phyloP scores from a whole-genome alignment of 345 rosid genomes.

The Hibiscus syriacus region DNA sequence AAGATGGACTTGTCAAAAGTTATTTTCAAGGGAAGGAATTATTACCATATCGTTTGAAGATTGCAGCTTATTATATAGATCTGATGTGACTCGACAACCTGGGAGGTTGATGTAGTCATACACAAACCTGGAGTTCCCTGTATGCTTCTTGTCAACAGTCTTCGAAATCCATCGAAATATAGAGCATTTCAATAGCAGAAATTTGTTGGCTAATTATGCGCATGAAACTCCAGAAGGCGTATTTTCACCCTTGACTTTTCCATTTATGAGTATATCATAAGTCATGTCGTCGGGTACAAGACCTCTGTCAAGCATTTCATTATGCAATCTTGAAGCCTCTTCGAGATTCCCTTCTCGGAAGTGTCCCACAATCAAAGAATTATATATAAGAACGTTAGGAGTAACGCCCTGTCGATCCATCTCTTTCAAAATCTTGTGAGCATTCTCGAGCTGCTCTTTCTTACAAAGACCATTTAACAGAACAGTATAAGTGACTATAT shows the following conservation, averaged over 20 bases:
- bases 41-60: not conserved
- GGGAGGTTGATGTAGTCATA: not conserved
- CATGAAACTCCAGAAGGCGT: conserved; percentile 21
- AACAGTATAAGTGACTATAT: conserved; percentile 38
- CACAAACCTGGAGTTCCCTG: not conserved
- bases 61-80: not conserved
- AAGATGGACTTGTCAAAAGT: not conserved
- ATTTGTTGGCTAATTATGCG: conserved; percentile 6
- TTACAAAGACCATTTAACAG: conserved; percentile 52
- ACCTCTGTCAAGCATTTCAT: conserved; percentile 83
- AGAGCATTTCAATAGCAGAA: not conserved
- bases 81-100: not conserved
- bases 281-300: conserved; percentile 59
- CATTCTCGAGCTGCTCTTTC: conserved; percentile 51
- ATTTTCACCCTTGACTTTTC: conserved; percentile 23
- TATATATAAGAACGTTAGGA: conserved; percentile 61
- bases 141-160: not conserved
- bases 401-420: conserved; percentile 44
- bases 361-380: conserved; percentile 52
- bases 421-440: conserved; percentile 49
- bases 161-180: not conserved
- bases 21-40: not conserved
- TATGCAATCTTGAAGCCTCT: conserved; percentile 66
- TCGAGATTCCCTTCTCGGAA: conserved; percentile 59
- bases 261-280: conserved; percentile 56